phyloP scores from a whole-genome alignment of 768 basidiomycete genomes.

The Termitomyces sp. region DNA sequence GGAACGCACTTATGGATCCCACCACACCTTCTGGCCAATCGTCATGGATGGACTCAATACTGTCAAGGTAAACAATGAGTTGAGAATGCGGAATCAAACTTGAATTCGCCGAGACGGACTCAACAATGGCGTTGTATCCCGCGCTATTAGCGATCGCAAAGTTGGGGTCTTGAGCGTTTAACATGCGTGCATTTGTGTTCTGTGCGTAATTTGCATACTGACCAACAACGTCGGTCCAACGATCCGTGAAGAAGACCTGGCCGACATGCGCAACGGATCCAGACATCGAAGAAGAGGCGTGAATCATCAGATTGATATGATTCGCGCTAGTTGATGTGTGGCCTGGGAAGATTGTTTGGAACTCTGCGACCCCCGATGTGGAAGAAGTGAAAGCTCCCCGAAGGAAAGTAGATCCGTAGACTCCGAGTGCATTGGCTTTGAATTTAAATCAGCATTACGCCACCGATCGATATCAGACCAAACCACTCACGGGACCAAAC shows the following conservation, averaged over 20 bases:
- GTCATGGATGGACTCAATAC: conserved; percentile 20
- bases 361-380: conserved; percentile 9
- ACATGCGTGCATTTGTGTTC: conserved; percentile 14
- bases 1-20: conserved; percentile 23
- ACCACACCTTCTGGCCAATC: conserved; percentile 25
- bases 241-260: conserved; percentile 16
- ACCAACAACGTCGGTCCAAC: conserved; percentile 18
- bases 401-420: conserved; percentile 15
- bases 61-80: not conserved
- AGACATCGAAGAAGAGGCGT: conserved; percentile 10
- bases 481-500: conserved; percentile 12
- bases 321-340: conserved; percentile 11
- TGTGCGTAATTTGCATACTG: conserved; percentile 11
- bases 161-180: conserved; percentile 19
- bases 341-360: conserved; percentile 16
- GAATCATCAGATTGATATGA: conserved; percentile 15
- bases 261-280: conserved; percentile 14
- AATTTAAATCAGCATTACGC: not conserved
- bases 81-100: not conserved
- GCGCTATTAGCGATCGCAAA: conserved; percentile 15
- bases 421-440: conserved; percentile 14
- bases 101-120: conserved; percentile 12
- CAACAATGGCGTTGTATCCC: conserved; percentile 25
- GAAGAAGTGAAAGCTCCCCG: conserved; percentile 12
- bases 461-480: not conserved